Evolutionary conservation across 2,329 filamentous ascomycete species (phyloP), one percentile per base, ranked within the genome.

Genomic region (Alternaria atra): DNA sequence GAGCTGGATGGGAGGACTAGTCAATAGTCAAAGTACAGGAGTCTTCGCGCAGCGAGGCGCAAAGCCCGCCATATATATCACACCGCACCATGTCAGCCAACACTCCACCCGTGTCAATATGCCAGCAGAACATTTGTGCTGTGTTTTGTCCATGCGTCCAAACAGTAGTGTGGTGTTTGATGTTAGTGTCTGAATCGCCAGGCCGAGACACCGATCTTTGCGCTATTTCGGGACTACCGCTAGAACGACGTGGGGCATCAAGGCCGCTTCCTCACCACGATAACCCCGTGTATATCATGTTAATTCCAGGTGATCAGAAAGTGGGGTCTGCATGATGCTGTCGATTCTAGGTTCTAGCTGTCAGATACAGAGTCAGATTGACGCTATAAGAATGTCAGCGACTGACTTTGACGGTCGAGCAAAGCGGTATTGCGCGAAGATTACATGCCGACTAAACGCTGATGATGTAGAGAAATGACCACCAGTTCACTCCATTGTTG

Each of bases 51-150:
- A 44, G 63, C 52, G 52, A 39, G 30, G 54, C 48, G 25, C 47
- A 37, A 54, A 35, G 23, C 30, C 30, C 55, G 37, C 58, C 62
- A 65, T 62, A 68, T 65, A 67, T 53, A 50, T 59, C 29, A 12
- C 30, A 43, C 52, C 39, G 55, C 57, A 57, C 55, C 52, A 58
- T 64, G 15, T 12, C 34, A 43, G 46, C 29, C 46, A 40, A 32
- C 39, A 27, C 34, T 17, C 39, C 40, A 47, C 34, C n/a, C 39
- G 47, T 42, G 34, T 46, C 57, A 63, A 57, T 39, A 61, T 50
- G 30, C 29, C 40, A 53, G 43, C 51, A 52, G 43, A 55, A 42
- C 52, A 43, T 55, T 15, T 44, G 50, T 27, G 15, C 56, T 57
- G 35, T 53, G 60, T 58, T 46, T 58, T 35, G 62, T 56, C 42